phyloP scores from a whole-genome alignment of 2,329 filamentous ascomycete genomes.

The Fusarium pseudocircinatum region DNA sequence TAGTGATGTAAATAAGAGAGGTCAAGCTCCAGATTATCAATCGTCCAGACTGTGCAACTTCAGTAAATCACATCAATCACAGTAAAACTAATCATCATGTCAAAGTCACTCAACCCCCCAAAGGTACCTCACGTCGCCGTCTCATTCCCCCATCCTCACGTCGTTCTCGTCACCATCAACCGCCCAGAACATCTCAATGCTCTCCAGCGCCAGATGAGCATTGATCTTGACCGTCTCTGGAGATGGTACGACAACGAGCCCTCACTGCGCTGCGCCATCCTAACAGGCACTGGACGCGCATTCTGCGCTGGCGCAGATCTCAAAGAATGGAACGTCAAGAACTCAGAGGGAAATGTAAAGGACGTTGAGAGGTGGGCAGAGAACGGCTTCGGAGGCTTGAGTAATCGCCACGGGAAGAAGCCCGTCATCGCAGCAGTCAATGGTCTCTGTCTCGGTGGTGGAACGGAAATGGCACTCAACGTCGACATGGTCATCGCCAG shows the following conservation, averaged over 20 bases:
- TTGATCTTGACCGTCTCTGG: constrained; percentile 60
- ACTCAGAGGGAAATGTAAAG: constrained; percentile 38
- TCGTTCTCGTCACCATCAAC: constrained; percentile 69
- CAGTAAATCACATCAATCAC: constrained; percentile 1
- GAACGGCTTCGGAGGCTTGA: constrained; percentile 69
- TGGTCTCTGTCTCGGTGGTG: constrained; percentile 76
- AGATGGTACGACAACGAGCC: constrained; percentile 71
- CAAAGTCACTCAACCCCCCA: constrained; percentile 51
- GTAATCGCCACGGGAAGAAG: constrained; percentile 73
- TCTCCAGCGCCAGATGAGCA: constrained; percentile 60
- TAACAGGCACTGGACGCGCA: constrained; percentile 70
- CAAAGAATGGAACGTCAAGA: constrained; percentile 67
- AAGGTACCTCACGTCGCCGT: constrained; percentile 53
- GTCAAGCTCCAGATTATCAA: background rate
- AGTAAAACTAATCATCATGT: constrained; percentile 32
- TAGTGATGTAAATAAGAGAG: constrained; percentile 16
- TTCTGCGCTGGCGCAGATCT: constrained; percentile 76
- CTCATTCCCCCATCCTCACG: constrained; percentile 62
- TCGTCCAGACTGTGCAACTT: background rate
- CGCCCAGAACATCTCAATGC: constrained; percentile 68
- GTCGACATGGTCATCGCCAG: constrained; percentile 74
- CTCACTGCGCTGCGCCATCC: constrained; percentile 66
- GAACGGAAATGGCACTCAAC: constrained; percentile 78
- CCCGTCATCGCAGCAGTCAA: constrained; percentile 80
- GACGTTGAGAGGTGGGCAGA: constrained; percentile 55